Evolutionary conservation across 345 rosid species (phyloP).

Genomic region (Sisymbrium irio): DNA sequence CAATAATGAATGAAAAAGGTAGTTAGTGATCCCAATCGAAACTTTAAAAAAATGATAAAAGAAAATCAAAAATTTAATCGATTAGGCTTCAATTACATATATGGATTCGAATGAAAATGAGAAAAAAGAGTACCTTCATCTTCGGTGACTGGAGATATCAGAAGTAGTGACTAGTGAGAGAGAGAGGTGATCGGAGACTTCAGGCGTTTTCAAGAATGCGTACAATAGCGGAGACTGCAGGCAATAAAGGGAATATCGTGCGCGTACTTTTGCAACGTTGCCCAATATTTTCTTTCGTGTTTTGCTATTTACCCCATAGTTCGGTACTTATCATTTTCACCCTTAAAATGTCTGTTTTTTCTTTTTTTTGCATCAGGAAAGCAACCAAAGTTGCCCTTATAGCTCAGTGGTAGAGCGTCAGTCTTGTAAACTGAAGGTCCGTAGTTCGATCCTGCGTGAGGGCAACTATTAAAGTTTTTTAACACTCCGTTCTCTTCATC

Average conservation of each 20-base stretch:
- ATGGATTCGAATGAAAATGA: not conserved
- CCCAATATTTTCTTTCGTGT: not conserved
- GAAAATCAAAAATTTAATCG: not conserved
- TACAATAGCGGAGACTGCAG: conserved; percentile 23
- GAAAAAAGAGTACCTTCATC: conserved; percentile 27
- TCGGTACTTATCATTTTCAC: not conserved
- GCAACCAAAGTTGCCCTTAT: conserved; percentile 53
- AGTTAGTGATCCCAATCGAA: no score
- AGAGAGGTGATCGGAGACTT: conserved; percentile 8
- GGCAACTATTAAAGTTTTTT: conserved; percentile 34
- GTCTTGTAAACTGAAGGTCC: conserved; percentile 86
- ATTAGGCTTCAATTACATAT: not conserved
- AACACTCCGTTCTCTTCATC: not conserved
- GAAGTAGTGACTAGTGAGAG: not conserved
- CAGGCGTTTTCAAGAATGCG: not conserved
- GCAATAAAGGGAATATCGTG: conserved; percentile 17
- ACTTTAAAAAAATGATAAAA: no score
- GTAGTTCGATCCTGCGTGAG: conserved; percentile 74
- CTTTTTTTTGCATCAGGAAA: no score
- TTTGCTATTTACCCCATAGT: not conserved
- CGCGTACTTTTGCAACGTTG: not conserved
- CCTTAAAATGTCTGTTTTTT: not conserved
- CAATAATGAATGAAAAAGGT: no score
- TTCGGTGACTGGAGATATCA: not conserved
- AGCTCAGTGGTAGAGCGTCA: conserved; percentile 93